Percentiles rank a stretch among this genome's conserved stretches.
These are phyloP conservation scores for Aspergillus phoenicis DNA, from an alignment of 2,329 filamentous ascomycete genomes.

Conservation along the genomic window DNA sequence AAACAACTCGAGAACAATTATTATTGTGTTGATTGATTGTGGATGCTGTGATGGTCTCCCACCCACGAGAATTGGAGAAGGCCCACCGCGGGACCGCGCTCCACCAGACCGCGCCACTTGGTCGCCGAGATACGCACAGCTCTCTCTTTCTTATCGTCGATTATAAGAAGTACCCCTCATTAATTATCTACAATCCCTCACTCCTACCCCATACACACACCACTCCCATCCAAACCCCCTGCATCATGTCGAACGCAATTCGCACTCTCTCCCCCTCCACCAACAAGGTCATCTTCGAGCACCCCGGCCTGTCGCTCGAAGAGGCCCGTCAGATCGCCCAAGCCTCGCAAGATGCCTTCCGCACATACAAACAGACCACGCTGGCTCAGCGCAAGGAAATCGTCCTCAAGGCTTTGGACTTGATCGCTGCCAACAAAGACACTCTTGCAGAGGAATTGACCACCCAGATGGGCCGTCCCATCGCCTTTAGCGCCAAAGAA, in stretches of 20 bases:
- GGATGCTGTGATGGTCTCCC: too few relatives aligned
- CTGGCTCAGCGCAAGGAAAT: constrained; percentile 76
- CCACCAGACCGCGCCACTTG: not conserved
- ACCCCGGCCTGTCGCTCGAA: constrained; percentile 62
- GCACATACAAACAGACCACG: constrained; percentile 67
- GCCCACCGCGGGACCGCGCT: constrained; percentile 4
- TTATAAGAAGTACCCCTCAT: constrained; percentile 3
- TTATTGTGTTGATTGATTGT: too few relatives aligned
- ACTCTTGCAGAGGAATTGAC: constrained; percentile 79
- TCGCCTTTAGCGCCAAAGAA: constrained; percentile 79
- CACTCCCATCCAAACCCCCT: not conserved
- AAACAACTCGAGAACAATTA: not conserved
- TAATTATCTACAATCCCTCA: not conserved
- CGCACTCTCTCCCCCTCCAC: constrained; percentile 83
- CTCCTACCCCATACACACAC: not conserved
- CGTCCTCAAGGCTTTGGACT: constrained; percentile 73
- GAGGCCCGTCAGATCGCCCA: constrained; percentile 27
- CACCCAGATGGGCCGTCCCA: constrained; percentile 88
- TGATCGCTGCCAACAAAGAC: constrained; percentile 70
- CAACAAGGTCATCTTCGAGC: constrained; percentile 77
- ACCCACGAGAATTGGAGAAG: not conserved
- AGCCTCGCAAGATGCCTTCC: constrained; percentile 34
- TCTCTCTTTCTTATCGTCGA: not conserved
- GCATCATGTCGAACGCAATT: constrained; percentile 31
- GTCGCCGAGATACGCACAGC: not conserved